Base-by-base conservation (phyloP, 2,329 filamentous ascomycete species). In the Colletotrichum tamarilloi region DNA sequence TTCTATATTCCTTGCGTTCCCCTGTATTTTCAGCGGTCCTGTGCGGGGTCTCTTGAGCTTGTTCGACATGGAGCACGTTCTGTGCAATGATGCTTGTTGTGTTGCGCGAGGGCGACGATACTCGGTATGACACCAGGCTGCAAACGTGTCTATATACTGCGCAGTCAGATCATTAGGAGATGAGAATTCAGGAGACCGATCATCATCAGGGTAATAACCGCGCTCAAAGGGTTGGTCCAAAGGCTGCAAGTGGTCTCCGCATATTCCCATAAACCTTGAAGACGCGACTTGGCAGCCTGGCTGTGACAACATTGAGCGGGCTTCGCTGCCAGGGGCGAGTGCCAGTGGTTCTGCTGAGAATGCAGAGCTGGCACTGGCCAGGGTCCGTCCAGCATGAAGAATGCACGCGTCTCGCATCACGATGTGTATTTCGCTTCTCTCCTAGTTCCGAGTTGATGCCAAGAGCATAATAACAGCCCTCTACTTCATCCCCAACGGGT, bases 301-400 rank as follows among this genome's bases (percentile, higher is more conserved):
- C 12, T 67, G 56, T 71, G 68, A 56, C 32, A 67, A 28, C 64
- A 67, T 52, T 32, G 26, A 38, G 46, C 60, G 56, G 42, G 63
- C 64, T 56, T 56, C 11, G 46, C 32, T n/a, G 22, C 46, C 49
- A 62, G 68, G 32, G 32, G 57, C 49, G 28, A 49, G 46, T 35
- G 32, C 57, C 4, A 16, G 53, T 46, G n/a, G 24, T 42, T 14
- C 14, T 30, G 28, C 56, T 12, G 62, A 69, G 67, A 69, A 64
- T 65, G 67, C 35, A 57, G 14, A 19, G 2, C 46, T n/a, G 35
- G 19, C 26, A 19, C 22, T 56, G 32, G 49, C 22, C n/a, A 14
- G 28, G 49, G 35, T 38, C 22, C 28, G 68, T 42, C 24, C 14
- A 42, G 38, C 14, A 28, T 62, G 68, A 62, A 49, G 56, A 71